These are phyloP conservation scores for Xylaria multiplex DNA, from an alignment of 2,329 filamentous ascomycete species.

Conservation along the genomic window DNA sequence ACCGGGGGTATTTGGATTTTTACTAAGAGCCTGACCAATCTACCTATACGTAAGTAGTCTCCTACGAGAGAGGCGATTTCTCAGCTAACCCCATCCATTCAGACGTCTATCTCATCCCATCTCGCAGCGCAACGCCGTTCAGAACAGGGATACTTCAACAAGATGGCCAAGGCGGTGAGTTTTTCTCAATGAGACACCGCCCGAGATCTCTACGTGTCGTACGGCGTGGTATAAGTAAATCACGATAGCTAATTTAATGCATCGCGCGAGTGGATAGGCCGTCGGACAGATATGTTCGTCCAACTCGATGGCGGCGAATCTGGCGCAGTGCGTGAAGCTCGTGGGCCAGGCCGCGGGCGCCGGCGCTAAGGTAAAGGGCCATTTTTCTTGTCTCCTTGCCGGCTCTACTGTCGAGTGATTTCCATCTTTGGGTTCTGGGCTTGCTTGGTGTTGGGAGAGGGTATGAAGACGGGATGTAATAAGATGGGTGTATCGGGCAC, in stretches of 20 bases:
- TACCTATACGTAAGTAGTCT: too few species aligned
- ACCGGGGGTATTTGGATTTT: too few species aligned
- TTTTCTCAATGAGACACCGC: not conserved
- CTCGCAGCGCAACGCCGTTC: not conserved
- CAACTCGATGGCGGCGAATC: constrained; percentile 78
- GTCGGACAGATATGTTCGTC: constrained; percentile 92
- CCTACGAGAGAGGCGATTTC: not conserved
- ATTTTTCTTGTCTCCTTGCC: not conserved
- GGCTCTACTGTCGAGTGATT: not conserved
- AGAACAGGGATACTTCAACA: not conserved
- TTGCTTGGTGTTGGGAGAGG: not conserved
- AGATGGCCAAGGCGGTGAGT: constrained; percentile 46
- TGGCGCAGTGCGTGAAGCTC: constrained; percentile 78
- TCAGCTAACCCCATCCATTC: not conserved
- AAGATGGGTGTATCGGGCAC: not conserved
- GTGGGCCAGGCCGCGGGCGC: constrained; percentile 77
- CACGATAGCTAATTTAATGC: constrained; percentile 1
- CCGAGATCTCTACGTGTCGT: not conserved
- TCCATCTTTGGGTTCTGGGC: not conserved
- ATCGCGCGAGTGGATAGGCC: constrained; percentile 65
- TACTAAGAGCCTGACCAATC: too few species aligned
- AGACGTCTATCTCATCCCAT: not conserved
- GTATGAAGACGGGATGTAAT: not conserved
- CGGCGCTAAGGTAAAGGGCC: constrained; percentile 74
- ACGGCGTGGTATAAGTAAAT: too few species aligned